Evolutionary conservation across 2,329 filamentous ascomycete species (phyloP), one percentile per base, ranked within the genome.

Genomic region (Daldinia sp.): DNA sequence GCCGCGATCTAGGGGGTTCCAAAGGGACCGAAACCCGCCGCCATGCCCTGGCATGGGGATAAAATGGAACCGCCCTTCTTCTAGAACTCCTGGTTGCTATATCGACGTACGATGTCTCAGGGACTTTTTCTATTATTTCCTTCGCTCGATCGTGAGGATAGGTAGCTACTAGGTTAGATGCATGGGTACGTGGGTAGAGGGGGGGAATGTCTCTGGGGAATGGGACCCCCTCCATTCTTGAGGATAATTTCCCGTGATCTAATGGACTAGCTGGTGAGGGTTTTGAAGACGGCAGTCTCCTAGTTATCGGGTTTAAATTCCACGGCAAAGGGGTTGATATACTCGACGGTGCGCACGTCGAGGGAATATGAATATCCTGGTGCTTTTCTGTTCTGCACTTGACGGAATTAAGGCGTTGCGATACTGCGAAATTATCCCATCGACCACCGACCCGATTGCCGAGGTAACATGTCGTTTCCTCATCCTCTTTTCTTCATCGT

Each of bases 211-310:
- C 56, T 63, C 56, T 58, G 13, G 15, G 43, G 21, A 53, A 58
- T 60, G 55, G 32, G n/a, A n/a, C n/a, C 48, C 23, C 58, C 63
- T 64, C 21, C 71, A 72, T 73, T 73, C 71, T 67, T 68, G 55
- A 45, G n/a, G 17, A 3, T 45, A 49, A 48, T 43, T 23, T 57
- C 53, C 29, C 39, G 13, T 30, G 19, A 11, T 5, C n/a, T 13
- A 21, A 25, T 15, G 37, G 29, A 6, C 25, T 50, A 23, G 48
- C 30, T n/a, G n/a, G n/a, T n/a, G n/a, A n/a, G n/a, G n/a, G n/a
- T n/a, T n/a, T n/a, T n/a, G n/a, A n/a, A n/a, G 25, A 47, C 3
- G 25, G n/a, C 15, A 25, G 63, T 69, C 54, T 58, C 63, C 59
- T 47, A 25, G 56, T 41, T 43, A 64, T 63, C 58, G 51, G 23